Evolutionary conservation across 2,329 filamentous ascomycete species (phyloP).

Genomic region (Neofusicoccum kwambonambiense): DNA sequence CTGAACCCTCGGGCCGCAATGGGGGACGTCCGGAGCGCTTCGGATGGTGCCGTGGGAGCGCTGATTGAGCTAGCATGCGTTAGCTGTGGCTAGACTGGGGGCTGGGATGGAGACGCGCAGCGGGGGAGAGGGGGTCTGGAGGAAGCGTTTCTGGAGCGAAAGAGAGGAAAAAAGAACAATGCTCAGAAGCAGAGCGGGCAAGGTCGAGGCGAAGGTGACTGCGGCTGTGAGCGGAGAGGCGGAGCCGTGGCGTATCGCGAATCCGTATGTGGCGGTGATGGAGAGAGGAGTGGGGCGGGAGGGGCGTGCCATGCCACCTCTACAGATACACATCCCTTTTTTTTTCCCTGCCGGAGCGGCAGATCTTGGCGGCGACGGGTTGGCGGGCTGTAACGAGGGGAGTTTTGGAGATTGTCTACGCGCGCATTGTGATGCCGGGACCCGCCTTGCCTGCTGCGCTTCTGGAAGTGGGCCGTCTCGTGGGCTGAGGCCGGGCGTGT

Average conservation of each 20-base stretch:
- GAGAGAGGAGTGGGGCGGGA: neutral
- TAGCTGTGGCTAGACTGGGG: no score
- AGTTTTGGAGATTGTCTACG: neutral
- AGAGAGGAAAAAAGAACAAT: no score
- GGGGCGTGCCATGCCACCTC: neutral
- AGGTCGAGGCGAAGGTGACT: no score
- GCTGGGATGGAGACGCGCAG: no score
- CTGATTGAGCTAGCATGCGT: no score
- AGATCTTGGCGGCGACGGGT: neutral
- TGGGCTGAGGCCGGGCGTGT: neutral
- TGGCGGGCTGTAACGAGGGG: neutral
- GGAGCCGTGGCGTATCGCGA: neutral
- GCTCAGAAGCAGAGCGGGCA: no score
- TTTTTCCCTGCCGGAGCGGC: neutral
- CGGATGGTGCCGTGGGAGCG: no score
- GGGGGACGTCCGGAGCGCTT: no score
- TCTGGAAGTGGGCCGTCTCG: neutral
- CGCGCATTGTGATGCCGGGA: neutral
- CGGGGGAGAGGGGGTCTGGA: no score
- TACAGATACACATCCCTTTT: neutral
- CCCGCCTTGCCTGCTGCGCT: neutral
- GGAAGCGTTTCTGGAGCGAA: no score
- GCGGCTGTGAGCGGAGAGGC: neutral
- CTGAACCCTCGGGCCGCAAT: no score
- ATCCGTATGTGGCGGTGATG: neutral